Conservation (phyloP, 192 early-diverging fungal species). For the Rhizoclosmatium sp. region DNA sequence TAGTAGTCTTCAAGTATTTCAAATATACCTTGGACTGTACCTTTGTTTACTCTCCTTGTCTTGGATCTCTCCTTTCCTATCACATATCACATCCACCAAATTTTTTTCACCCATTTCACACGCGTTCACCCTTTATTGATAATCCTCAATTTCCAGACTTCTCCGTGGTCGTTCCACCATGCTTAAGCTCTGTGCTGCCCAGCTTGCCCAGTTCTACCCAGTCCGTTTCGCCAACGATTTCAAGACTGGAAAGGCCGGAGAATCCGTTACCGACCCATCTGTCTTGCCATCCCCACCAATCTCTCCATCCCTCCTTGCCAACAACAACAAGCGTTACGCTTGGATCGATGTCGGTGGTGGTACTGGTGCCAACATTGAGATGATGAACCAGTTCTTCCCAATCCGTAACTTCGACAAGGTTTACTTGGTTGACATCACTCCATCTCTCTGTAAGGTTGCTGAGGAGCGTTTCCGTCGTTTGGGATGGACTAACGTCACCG, state of each 20-base stretch:
- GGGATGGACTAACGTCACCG: constrained; percentile 83
- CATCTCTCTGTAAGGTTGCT: constrained; percentile 80
- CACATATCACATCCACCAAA: constrained; percentile 1
- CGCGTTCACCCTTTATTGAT: neutral
- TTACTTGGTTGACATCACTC: constrained; percentile 84
- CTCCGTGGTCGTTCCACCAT: constrained; percentile 80
- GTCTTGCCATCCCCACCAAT: constrained; percentile 53
- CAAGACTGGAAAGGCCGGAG: constrained; percentile 43
- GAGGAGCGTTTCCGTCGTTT: constrained; percentile 73
- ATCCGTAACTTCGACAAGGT: constrained; percentile 79
- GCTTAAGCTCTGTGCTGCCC: constrained; percentile 84
- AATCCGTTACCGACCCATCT: constrained; percentile 44
- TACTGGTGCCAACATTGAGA: constrained; percentile 62
- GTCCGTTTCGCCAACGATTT: constrained; percentile 49
- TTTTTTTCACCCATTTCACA: constrained; percentile 20
- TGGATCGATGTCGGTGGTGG: constrained; percentile 66
- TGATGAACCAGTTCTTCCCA: constrained; percentile 77
- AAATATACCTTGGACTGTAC: constrained; percentile 3
- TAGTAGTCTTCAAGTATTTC: neutral
- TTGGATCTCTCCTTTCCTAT: neutral
- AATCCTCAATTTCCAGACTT: constrained; percentile 44
- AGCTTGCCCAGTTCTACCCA: constrained; percentile 65
- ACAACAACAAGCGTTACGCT: constrained; percentile 49
- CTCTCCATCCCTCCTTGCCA: constrained; percentile 49
- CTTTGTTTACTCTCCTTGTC: constrained; percentile 8